phyloP scores from a whole-genome alignment of 1,284 basidiomycete species.

The Acaromyces ingoldii region DNA sequence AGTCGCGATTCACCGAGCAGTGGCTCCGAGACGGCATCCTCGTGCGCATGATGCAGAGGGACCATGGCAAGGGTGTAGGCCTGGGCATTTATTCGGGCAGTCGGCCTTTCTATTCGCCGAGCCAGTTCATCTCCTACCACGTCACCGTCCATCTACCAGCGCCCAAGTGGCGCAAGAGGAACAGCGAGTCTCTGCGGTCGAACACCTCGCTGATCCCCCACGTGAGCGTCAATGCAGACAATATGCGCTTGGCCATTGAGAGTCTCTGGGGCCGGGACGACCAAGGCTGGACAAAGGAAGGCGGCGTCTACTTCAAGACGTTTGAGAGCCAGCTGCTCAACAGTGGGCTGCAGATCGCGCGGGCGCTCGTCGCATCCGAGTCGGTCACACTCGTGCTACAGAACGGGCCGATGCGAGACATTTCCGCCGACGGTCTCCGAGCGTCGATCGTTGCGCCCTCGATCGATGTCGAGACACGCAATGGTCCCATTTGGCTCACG shows the following conservation, averaged over 20 bases:
- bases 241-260: not conserved
- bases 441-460: not conserved
- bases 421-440: not conserved
- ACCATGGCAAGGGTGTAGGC: not conserved
- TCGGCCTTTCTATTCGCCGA: too few relatives aligned
- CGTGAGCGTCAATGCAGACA: not conserved
- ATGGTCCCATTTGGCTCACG: slow-evolving; percentile 3
- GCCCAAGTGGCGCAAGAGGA: too few relatives aligned
- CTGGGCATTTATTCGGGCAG: not conserved
- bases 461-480: not conserved
- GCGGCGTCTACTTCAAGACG: too few relatives aligned
- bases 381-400: not conserved
- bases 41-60: not conserved
- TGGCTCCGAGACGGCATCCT: not conserved
- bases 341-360: not conserved
- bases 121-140: not conserved
- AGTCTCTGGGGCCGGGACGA: not conserved
- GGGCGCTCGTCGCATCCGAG: not conserved
- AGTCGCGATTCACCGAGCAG: not conserved
- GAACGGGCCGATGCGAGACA: not conserved
- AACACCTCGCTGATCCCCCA: not conserved
- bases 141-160: not conserved
- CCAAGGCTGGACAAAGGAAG: not conserved
- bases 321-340: not conserved
- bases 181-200: too few relatives aligned